A percentile compares a stretch with the other conserved stretches of the same genome.
Conservation (phyloP, 164 flowering plant species). For the Vitis amurensis region DNA sequence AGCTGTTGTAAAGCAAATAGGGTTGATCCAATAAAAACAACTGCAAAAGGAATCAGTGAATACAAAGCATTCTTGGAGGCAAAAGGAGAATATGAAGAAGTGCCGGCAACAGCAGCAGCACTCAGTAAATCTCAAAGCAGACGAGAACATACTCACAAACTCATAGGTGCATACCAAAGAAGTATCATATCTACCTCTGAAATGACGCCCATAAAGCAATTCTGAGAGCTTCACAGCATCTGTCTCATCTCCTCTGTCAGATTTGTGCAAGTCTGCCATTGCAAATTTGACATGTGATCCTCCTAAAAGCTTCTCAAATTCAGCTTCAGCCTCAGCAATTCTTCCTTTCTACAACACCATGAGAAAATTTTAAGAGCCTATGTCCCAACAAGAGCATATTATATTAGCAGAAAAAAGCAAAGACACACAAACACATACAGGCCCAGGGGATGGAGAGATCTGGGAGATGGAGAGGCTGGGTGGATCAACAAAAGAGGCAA, state of each 20-base stretch:
- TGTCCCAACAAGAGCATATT: not conserved
- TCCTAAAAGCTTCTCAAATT: conserved; percentile 79
- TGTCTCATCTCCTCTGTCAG: conserved; percentile 69
- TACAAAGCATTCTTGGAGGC: conserved; percentile 25
- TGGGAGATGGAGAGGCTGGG: no score
- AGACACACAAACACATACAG: no score
- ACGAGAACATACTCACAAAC: not conserved
- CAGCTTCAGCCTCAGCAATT: conserved; percentile 77
- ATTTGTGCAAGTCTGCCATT: conserved; percentile 70
- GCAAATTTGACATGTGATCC: conserved; percentile 72
- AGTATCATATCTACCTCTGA: conserved; percentile 52
- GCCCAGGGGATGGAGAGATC: no score
- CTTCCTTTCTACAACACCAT: conserved; percentile 67
- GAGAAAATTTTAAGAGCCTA: not conserved
- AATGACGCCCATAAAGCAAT: conserved; percentile 83
- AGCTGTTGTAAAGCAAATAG: conserved; percentile 83
- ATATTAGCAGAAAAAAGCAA: not conserved
- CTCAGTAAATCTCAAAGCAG: not conserved
- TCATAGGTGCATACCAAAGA: conserved; percentile 4
- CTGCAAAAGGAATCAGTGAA: conserved; percentile 80
- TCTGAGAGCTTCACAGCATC: conserved; percentile 65
- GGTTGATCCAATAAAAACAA: conserved; percentile 91
- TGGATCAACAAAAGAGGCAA: no score
- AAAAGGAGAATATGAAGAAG: conserved; percentile 10
- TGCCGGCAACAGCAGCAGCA: not conserved